Evolutionary conservation across 2,329 filamentous ascomycete species (phyloP), one percentile per base, ranked within the genome.

Genomic region (Capronia coronata): DNA sequence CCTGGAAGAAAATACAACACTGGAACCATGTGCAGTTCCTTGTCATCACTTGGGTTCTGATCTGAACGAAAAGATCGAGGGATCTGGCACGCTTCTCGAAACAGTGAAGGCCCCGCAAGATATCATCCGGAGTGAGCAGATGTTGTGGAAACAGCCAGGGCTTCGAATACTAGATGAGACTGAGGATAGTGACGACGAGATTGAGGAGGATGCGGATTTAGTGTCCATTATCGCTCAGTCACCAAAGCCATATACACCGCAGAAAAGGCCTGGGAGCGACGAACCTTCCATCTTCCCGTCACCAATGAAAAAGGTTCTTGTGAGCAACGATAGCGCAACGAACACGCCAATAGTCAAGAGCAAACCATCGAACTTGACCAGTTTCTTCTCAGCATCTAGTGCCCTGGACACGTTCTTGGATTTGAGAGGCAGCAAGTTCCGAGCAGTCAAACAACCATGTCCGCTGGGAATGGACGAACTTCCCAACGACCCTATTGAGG

Each of bases 391-490:
- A 1, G 49, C 51, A 21, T 56, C 52, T 16, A 50, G 41, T n/a
- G 52, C 58, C 3, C 38, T 60, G 13, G 43, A 45, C 2, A 46
- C 46, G 10, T 60, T 59, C 30, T 48, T 60, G 19, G 56, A 60
- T 29, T 46, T 60, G 16, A 53, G 58, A 39, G 55, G 55, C 8
- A 49, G 48, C n/a, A 55, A 51, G 23, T 60, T 59, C 51, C 58
- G 56, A 35, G 43, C 19, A 13, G 7, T 19, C 37, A 21, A 21
- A 23, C 5, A 27, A 19, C 25, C 21, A 38, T 18, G 21, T 16
- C 25, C 27, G 18, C 14, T 8, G 23, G 14, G 34, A 2, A 32
- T 14, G 21, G 16, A 46, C 5, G 49, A 55, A 43, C 18, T 56
- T n/a, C 25, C 44, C 16, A 42, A 55, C 30, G 54, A 60, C 45